Evolutionary conservation across 2,329 filamentous ascomycete species (phyloP), one percentile per base, ranked within the genome.

Genomic region (Phyllosticta citriasiana): DNA sequence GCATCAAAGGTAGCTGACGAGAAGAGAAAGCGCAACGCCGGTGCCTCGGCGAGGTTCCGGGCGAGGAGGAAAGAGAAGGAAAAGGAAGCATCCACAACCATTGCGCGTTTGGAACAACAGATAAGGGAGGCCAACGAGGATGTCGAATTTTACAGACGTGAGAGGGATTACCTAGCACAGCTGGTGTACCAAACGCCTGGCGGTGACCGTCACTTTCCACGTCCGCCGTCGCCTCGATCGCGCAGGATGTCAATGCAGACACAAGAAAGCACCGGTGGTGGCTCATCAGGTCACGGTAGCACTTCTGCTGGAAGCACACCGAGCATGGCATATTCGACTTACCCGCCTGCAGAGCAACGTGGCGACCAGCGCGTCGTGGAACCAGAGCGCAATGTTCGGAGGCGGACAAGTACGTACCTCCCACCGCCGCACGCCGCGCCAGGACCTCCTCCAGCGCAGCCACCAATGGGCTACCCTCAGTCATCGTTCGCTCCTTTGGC

Each of bases 1-100:
- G 91, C 88, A 12, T 95, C 91, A 12, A 87, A 86, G 66, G 85
- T 89, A 67, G 88, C 89, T 50, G 89, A 94, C 68, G 89, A 95
- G 73, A 96, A 94, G 75, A 82, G 91, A 61, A 87, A 88, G 72
- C 84, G 90, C 57, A 96, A 96, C 69, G 91, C 91, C 51, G 88
- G 88, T 55, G 91, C 91, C 5, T 95, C 90, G 61, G 89, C 89
- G 55, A 82, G 91, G 63, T 94, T 95, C 66, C 83, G 91, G 60
- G 84, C 86, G 69, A 83, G 91, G 63, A 86, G 91, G 69, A 95
- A 95, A 75, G 89, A 91, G 69, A 87, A 88, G 71, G 89, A 93
- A 71, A 84, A 83, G 67, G 87, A 91, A 71, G 87, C 87, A 62
- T 83, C 84, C 16, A 80, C 82, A 60, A 86, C 83, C 57, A 85